Evolutionary conservation across 441 rosid genomes (phyloP).

Genomic region (Bruguiera hainesii): DNA sequence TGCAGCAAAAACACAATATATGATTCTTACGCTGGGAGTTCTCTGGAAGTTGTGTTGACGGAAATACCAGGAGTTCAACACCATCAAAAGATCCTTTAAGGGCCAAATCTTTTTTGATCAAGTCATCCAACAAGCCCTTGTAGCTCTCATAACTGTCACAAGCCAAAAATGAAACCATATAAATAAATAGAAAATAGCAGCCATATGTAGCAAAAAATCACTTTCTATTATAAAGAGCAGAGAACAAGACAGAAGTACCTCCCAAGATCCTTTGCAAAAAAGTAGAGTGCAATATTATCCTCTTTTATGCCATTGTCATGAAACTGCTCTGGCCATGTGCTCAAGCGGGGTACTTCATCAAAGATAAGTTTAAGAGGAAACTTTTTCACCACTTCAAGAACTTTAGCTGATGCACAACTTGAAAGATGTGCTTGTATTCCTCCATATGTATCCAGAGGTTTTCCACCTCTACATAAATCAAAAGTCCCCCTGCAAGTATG

Average conservation of each 20-base stretch:
- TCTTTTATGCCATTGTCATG: conserved; percentile 66
- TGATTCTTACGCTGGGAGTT: conserved; percentile 74
- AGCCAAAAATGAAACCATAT: conserved; percentile 16
- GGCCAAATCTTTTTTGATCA: conserved; percentile 86
- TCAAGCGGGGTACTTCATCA: conserved; percentile 75
- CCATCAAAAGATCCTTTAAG: conserved; percentile 71
- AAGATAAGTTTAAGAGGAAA: conserved; percentile 57
- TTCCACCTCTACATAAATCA: conserved; percentile 60
- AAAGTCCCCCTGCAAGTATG: conserved; percentile 59
- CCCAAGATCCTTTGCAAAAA: conserved; percentile 88
- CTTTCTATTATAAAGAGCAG: conserved; percentile 4
- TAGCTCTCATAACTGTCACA: conserved; percentile 77
- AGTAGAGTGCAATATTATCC: conserved; percentile 92
- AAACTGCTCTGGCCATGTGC: conserved; percentile 89
- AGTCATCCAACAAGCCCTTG: conserved; percentile 68
- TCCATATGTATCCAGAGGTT: conserved; percentile 40
- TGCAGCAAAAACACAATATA: not conserved
- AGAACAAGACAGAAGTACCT: conserved; percentile 42
- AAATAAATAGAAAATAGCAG: conserved; percentile 1
- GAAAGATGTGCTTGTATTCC: conserved; percentile 97
- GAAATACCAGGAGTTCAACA: conserved; percentile 78
- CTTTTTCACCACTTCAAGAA: conserved; percentile 67
- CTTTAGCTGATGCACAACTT: conserved; percentile 78
- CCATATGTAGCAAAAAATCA: conserved; percentile 3
- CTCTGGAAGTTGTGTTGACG: conserved; percentile 89